These are phyloP conservation scores for Crithidia bombi DNA, from an alignment of 208 protist species.

Conservation along the genomic window DNA sequence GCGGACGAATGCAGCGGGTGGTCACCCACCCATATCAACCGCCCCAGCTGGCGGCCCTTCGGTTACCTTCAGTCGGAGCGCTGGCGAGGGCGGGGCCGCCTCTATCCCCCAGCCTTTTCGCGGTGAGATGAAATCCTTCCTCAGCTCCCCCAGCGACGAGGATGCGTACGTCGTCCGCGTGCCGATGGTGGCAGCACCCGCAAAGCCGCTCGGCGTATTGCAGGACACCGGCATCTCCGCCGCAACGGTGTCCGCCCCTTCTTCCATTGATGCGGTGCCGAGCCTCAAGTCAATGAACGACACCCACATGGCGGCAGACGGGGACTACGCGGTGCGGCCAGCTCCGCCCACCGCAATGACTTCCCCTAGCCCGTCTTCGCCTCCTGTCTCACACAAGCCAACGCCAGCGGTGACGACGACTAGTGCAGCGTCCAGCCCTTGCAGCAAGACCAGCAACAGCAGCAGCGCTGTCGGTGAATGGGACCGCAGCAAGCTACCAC, in stretches of 20 bases:
- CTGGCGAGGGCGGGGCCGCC: no score
- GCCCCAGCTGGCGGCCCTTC: no score
- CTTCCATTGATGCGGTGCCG: conserved; percentile 5
- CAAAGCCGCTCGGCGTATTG: not conserved
- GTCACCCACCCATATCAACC: no score
- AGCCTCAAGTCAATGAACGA: conserved; percentile 8
- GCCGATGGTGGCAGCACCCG: not conserved
- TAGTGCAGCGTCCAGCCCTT: not conserved
- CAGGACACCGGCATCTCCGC: conserved; percentile 15
- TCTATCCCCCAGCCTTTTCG: no score
- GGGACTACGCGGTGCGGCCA: not conserved
- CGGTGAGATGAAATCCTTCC: not conserved
- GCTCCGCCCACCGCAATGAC: not conserved
- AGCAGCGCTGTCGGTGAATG: not conserved
- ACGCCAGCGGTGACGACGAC: not conserved
- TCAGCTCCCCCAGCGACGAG: conserved; percentile 1
- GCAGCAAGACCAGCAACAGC: not conserved
- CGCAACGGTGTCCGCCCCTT: conserved; percentile 11
- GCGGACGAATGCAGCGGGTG: no score
- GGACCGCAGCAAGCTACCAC: conserved; percentile 14
- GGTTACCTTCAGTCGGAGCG: no score
- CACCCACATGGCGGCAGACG: not conserved
- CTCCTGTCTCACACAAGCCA: not conserved
- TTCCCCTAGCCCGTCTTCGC: not conserved
- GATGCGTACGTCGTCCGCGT: not conserved